Percentiles rank a stretch among this genome's conserved stretches.
Evolutionary conservation across 1,139 yeast species (phyloP).

Genomic region (Geotrichum carabidarum): DNA sequence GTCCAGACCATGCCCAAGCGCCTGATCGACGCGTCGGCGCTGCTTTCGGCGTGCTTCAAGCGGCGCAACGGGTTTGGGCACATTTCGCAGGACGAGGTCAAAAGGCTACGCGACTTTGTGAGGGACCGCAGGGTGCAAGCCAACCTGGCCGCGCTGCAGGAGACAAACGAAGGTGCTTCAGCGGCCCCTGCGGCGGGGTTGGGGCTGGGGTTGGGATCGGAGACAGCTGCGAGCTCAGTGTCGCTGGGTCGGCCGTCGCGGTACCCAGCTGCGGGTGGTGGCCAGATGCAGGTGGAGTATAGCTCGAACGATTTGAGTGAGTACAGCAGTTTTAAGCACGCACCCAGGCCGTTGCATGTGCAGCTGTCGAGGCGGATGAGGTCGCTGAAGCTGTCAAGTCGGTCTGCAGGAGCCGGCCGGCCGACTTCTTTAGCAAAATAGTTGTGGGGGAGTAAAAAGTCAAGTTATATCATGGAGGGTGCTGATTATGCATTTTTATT

Average conservation of each 20-base stretch:
- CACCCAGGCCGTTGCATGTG: constrained; percentile 8
- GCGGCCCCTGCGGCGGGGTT: neutral
- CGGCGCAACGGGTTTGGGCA: constrained; percentile 71
- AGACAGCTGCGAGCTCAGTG: too few species aligned
- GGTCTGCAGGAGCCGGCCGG: neutral
- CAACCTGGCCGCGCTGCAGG: constrained; percentile 8
- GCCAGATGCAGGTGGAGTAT: neutral
- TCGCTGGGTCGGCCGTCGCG: too few species aligned
- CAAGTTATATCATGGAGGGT: neutral
- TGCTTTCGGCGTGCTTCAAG: constrained; percentile 72
- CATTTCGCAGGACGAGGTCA: constrained; percentile 75
- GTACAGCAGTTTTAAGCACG: constrained; percentile 7
- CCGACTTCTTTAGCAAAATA: neutral
- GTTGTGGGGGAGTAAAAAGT: neutral
- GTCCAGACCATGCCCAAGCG: constrained; percentile 78
- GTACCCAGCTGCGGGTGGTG: neutral
- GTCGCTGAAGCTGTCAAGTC: constrained; percentile 1
- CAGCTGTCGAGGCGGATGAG: constrained; percentile 9
- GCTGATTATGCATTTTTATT: neutral
- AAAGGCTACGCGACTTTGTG: constrained; percentile 72
- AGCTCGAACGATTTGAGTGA: constrained; percentile 5
- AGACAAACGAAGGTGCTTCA: neutral
- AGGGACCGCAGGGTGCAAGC: constrained; percentile 28
- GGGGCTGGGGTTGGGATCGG: neutral
- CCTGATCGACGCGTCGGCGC: constrained; percentile 60